Evolutionary conservation across 2,329 filamentous ascomycete species (phyloP), one percentile per base, ranked within the genome.

Genomic region (Diaporthe nobilis): DNA sequence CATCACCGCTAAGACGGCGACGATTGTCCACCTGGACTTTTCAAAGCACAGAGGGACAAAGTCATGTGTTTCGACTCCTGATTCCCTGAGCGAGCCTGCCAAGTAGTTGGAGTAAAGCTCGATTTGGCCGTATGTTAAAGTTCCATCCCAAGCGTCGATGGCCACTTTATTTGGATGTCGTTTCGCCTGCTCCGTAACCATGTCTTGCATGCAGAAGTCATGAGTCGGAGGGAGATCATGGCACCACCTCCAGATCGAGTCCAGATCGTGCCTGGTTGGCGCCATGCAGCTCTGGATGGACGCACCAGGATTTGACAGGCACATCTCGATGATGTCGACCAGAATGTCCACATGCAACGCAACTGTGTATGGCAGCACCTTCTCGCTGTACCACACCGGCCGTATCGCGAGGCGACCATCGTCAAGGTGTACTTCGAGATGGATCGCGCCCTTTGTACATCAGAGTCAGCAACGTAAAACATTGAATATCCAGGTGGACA

Each of bases 211-310:
- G 79, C 87, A 88, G 53, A 83, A 84, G 49, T 84, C 80, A 72
- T 85, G 82, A 1, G 83, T 82, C 3, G 85, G 84, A 28, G 87
- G 87, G 2, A 89, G 76, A 3, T 82, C 76, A 39, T 85, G 80
- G 61, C 88, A 89, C 86, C 87, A 88, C 4, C 80, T 79, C 88
- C 88, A 89, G 58, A 89, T 84, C 31, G 86, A 81, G 22, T 75
- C 75, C 47, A 76, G n/a, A 25, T 76, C 75, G 37, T 75, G 71
- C 25, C 84, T 79, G 75, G 79, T 80, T 13, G 84, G 83, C 1
- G 79, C 78, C 51, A 86, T 77, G 57, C 78, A 81, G 22, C 82
- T 77, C 74, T 83, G 77, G 22, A 87, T 79, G 5, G 83, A 75
- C 7, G 76, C 72, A 1, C 79, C 73, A 1, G 80, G 81, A 47